Evolutionary conservation across 164 flowering plant species (phyloP).

Genomic region (Sedum album): DNA sequence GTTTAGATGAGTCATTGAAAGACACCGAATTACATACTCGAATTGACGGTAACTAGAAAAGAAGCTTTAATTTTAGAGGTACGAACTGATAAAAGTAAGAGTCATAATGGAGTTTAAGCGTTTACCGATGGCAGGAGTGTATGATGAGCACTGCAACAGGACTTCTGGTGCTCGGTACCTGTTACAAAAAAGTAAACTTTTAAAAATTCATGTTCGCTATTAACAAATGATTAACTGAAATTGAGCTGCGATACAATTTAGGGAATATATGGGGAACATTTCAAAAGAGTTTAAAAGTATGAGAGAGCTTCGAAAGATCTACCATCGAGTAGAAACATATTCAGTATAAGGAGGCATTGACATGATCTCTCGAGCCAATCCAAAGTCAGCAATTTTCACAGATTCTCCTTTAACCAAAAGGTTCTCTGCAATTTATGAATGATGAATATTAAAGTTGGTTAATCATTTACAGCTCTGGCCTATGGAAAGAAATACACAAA

Average conservation of each 20-base stretch:
- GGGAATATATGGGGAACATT: too few relatives aligned
- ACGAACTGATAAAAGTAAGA: not conserved
- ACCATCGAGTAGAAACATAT: conserved; percentile 91
- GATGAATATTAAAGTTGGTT: not conserved
- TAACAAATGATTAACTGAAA: too few relatives aligned
- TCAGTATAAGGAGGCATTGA: conserved; percentile 81
- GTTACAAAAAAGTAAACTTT: not conserved
- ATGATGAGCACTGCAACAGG: conserved; percentile 60
- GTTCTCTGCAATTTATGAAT: conserved; percentile 3
- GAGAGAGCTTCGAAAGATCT: conserved; percentile 15
- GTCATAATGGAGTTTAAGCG: not conserved
- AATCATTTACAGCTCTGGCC: not conserved
- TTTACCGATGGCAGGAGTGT: conserved; percentile 82
- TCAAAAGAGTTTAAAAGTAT: not conserved
- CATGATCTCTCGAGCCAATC: conserved; percentile 63
- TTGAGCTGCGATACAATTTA: too few relatives aligned
- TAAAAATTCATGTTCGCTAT: not conserved
- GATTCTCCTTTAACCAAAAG: conserved; percentile 5
- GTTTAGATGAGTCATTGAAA: not conserved
- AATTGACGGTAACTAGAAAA: too few relatives aligned
- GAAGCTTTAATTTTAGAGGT: not conserved
- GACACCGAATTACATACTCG: not conserved
- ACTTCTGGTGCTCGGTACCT: conserved; percentile 99
- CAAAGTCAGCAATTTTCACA: conserved; percentile 11
- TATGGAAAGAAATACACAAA: not conserved